A percentile compares a stretch with the other conserved stretches of the same genome.
These are phyloP conservation scores for Mitragyna speciosa DNA, from an alignment of 257 asterid species.

Conservation along the genomic window DNA sequence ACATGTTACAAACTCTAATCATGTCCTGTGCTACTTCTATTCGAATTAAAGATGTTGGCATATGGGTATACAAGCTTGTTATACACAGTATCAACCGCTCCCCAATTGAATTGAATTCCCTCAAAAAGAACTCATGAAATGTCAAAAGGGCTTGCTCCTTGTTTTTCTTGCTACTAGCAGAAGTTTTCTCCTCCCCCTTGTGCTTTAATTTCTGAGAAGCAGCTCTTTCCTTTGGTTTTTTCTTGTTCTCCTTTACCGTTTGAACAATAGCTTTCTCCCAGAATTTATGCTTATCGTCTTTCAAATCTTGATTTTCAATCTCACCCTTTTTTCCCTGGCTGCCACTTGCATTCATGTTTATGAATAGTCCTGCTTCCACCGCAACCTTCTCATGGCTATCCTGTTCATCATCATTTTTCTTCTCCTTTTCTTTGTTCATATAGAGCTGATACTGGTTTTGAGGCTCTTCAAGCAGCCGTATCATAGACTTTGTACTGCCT, in stretches of 20 bases:
- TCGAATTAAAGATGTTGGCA: conserved; percentile 54
- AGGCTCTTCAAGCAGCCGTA: conserved; percentile 54
- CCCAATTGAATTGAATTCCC: conserved; percentile 20
- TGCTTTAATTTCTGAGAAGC: conserved; percentile 13
- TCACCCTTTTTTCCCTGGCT: background rate
- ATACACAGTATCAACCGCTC: conserved; percentile 30
- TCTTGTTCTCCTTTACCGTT: conserved; percentile 31
- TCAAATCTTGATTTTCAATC: conserved; percentile 11
- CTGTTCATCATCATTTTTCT: conserved; percentile 16
- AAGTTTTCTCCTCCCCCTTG: background rate
- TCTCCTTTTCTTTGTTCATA: conserved; percentile 20
- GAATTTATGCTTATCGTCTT: conserved; percentile 15
- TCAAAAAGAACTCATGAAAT: conserved; percentile 53
- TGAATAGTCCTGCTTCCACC: conserved; percentile 1
- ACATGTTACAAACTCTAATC: conserved; percentile 29
- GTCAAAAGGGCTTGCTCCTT: conserved; percentile 16
- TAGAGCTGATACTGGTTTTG: conserved; percentile 33
- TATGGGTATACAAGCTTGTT: conserved; percentile 53
- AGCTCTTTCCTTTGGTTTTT: conserved; percentile 19
- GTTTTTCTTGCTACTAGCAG: conserved; percentile 9
- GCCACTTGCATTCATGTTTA: background rate
- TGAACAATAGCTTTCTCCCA: conserved; percentile 38
- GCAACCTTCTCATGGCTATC: conserved; percentile 18
- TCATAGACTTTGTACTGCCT: conserved; percentile 35
- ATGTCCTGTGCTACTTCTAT: conserved; percentile 33